Percentiles rank a stretch among this genome's conserved stretches.
These are phyloP conservation scores for Daedaleopsis sinensis DNA, from an alignment of 768 basidiomycete species.

Conservation along the genomic window DNA sequence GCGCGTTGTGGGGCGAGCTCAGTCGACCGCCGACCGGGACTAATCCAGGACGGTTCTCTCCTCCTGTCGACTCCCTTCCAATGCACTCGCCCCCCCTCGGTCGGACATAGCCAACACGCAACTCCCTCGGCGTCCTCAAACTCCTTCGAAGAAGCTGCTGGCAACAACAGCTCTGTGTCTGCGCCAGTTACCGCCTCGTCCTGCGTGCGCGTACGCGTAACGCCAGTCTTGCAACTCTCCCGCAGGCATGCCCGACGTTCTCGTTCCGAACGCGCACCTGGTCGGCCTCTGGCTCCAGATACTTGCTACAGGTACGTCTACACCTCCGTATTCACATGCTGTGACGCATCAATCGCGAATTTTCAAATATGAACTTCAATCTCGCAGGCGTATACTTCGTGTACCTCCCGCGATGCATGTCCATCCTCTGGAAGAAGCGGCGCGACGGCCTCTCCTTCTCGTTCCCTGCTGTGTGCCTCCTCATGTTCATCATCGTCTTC, in stretches of 20 bases:
- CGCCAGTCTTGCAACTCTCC: too few species aligned
- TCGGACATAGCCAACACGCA: too few species aligned
- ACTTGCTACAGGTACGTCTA: conserved; percentile 1
- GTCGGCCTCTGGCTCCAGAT: conserved; percentile 9
- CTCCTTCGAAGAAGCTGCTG: too few species aligned
- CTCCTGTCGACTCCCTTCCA: too few species aligned
- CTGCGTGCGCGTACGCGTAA: too few species aligned
- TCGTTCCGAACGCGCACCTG: conserved; percentile 4
- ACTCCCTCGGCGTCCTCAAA: too few species aligned
- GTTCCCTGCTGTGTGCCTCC: not conserved
- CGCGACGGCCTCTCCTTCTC: conserved; percentile 2
- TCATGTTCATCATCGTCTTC: conserved; percentile 1
- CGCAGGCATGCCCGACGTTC: not conserved
- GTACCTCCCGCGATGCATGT: conserved; percentile 2
- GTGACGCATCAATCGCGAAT: not conserved
- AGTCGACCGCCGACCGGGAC: too few species aligned
- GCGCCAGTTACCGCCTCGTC: too few species aligned
- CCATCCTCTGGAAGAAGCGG: conserved; percentile 5
- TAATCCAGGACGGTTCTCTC: too few species aligned
- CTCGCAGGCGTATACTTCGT: conserved; percentile 6
- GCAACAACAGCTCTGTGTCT: too few species aligned
- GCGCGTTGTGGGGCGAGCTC: too few species aligned
- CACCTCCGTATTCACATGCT: not conserved
- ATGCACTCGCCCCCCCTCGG: too few species aligned
- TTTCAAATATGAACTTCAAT: not conserved